Conservation (phyloP, 768 basidiomycete genomes). For the Sporobolomyces pararoseus region DNA sequence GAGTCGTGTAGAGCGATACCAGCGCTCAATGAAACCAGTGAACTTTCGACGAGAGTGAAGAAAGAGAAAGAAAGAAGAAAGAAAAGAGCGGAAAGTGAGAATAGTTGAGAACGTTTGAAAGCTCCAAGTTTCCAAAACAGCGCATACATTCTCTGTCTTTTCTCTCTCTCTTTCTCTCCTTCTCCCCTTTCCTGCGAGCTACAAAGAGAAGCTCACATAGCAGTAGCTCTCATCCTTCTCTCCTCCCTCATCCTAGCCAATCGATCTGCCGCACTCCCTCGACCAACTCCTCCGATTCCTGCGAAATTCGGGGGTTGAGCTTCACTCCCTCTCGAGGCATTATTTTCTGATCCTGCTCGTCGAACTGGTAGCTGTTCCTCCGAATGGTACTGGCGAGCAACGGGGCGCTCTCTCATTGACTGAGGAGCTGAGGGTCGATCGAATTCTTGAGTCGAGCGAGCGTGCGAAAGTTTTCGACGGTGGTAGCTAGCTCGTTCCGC, state of each 20-base stretch:
- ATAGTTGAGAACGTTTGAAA: too few relatives aligned
- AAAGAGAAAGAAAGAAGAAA: background rate
- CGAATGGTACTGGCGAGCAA: slow-evolving; percentile 10
- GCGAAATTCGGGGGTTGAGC: too few relatives aligned
- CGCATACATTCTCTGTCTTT: background rate
- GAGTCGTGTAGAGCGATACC: background rate
- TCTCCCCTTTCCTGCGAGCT: too few relatives aligned
- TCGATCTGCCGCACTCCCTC: slow-evolving; percentile 12
- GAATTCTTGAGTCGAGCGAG: background rate
- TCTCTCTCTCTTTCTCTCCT: background rate
- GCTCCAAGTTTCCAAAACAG: background rate
- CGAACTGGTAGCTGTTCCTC: background rate
- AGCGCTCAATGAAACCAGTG: background rate
- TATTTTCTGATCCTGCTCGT: too few relatives aligned
- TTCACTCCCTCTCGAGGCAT: too few relatives aligned
- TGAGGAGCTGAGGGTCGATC: background rate
- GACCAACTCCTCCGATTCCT: background rate
- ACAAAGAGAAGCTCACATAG: background rate
- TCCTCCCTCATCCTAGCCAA: slow-evolving; percentile 9
- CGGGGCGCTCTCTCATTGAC: background rate
- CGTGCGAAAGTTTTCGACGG: background rate
- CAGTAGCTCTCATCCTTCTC: slow-evolving; percentile 3
- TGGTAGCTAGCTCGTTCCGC: slow-evolving; percentile 3
- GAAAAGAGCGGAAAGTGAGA: background rate
- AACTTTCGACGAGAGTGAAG: background rate